A percentile compares a stretch with the other conserved stretches of the same genome.
phyloP scores from a whole-genome alignment of 441 rosid species.

The Populus hybrid region DNA sequence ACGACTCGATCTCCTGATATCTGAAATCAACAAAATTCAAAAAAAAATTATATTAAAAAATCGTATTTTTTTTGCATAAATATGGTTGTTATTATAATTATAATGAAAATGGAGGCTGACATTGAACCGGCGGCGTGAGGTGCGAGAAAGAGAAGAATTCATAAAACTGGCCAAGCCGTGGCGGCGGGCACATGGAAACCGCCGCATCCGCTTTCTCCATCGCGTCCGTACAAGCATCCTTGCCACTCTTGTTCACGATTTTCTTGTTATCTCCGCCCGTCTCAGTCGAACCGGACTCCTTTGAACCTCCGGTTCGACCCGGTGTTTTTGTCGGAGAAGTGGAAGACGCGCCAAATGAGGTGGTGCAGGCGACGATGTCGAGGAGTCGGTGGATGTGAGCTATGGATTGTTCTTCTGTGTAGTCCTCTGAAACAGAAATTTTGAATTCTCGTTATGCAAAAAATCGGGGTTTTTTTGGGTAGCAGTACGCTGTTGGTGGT shows the following conservation, averaged over 20 bases:
- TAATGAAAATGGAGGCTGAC: slow-evolving; percentile 26
- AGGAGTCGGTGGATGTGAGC: slow-evolving; percentile 61
- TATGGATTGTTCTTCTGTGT: slow-evolving; percentile 38
- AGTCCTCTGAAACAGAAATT: slow-evolving; percentile 43
- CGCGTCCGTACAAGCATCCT: slow-evolving; percentile 7
- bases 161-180: slow-evolving; percentile 59
- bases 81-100: neutral
- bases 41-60: neutral
- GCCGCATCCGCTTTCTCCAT: slow-evolving; percentile 23
- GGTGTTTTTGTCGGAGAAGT: slow-evolving; percentile 41
- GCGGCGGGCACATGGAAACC: slow-evolving; percentile 53
- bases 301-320: slow-evolving; percentile 32
- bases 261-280: slow-evolving; percentile 19
- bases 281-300: slow-evolving; percentile 40
- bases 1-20: slow-evolving; percentile 80
- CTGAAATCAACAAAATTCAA: slow-evolving; percentile 34
- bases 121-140: slow-evolving; percentile 50
- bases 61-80: neutral
- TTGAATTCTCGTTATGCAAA: slow-evolving; percentile 12
- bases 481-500: neutral
- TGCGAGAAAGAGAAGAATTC: slow-evolving; percentile 70
- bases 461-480: neutral
- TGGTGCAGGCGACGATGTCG: slow-evolving; percentile 62
- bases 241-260: slow-evolving; percentile 3
- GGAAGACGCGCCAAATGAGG: slow-evolving; percentile 44